A percentile compares a stretch with the other conserved stretches of the same genome.
Conservation (phyloP, 768 basidiomycete genomes). For the Gloeophyllum trabeum region DNA sequence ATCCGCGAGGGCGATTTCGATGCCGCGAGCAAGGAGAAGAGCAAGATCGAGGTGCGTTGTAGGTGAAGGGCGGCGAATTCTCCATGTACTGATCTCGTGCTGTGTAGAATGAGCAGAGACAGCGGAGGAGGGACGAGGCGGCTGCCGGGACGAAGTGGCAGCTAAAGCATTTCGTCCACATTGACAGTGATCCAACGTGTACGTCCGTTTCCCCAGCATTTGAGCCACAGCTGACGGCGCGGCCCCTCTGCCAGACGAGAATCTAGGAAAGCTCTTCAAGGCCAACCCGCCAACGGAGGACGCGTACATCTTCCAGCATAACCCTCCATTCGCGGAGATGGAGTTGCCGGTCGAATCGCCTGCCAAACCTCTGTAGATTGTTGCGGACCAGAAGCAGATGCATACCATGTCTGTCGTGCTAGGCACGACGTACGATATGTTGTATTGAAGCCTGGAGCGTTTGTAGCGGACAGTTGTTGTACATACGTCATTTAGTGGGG, state of each 20-base stretch:
- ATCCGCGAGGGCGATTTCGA: slow-evolving; percentile 91
- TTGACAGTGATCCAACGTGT: slow-evolving; percentile 68
- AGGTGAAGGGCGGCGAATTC: no score
- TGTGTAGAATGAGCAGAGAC: slow-evolving; percentile 81
- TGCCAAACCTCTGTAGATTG: no score
- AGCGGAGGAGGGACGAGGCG: slow-evolving; percentile 72
- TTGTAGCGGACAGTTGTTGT: no score
- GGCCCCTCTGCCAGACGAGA: slow-evolving; percentile 37
- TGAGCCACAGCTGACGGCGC: slow-evolving; percentile 1
- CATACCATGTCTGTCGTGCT: no score
- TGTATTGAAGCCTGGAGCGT: no score
- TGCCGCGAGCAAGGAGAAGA: slow-evolving; percentile 79
- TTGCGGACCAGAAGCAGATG: no score
- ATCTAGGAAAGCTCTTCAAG: slow-evolving; percentile 51
- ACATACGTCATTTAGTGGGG: no score
- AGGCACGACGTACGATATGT: no score
- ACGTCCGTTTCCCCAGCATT: slow-evolving; percentile 17
- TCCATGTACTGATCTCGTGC: no score
- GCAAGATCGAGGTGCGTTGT: slow-evolving; percentile 68
- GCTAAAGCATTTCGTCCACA: slow-evolving; percentile 64
- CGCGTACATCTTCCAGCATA: slow-evolving; percentile 56
- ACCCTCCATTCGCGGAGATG: slow-evolving; percentile 19
- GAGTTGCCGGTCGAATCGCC: no score
- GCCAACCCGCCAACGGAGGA: slow-evolving; percentile 66
- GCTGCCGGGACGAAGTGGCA: slow-evolving; percentile 65